Evolutionary conservation across 768 basidiomycete genomes (phyloP), one percentile per base, ranked within the genome.

Genomic region (Agaricus subrufescens): DNA sequence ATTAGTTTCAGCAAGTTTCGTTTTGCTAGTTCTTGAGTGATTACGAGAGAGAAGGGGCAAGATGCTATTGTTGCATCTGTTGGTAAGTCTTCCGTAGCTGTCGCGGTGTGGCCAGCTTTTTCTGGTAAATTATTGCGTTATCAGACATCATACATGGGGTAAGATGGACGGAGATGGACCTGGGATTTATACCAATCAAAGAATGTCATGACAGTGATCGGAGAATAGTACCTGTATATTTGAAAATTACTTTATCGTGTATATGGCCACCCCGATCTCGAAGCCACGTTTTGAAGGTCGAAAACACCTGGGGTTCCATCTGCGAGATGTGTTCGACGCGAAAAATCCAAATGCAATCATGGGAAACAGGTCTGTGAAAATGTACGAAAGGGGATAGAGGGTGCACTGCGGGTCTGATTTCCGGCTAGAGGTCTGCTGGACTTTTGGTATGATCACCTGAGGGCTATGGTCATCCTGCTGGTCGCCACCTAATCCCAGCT

Each of bases 21-120:
- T 50, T 67, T 65, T 2, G 86, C 75, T 0, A 74, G 42, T 30
- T 77, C 68, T n/a, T 77, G 75, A 0, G 88, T 88, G 58, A 92
- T 78, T 30, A 80, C 77, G 19, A 91, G 73, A 1, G 73, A 68
- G 61, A 89, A 82, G 0, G 91, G 89, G 60, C 86, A 89, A 0
- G 83, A 79, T 15, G 87, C 84, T 49, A 89, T 74, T 11, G 71
- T 75, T 8, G 76, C 69, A 61, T 89, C 83, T 5, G 69, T 63
- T 25, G 73, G 70, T 43, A 89, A 61, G n/a, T 70, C 67, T 34
- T 75, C 66, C 3, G 63, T 67, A 4, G 90, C 82, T 52, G 83
- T 61, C 37, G 86, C 71, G 19, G 73, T 72, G 53, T 73, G 72
- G 29, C 87, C 88, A 55, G 68, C 73, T 9, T 69, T 64, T 78